Evolutionary conservation across 805 yeast species (phyloP).

Genomic region (Saccharomyces eubayanus): DNA sequence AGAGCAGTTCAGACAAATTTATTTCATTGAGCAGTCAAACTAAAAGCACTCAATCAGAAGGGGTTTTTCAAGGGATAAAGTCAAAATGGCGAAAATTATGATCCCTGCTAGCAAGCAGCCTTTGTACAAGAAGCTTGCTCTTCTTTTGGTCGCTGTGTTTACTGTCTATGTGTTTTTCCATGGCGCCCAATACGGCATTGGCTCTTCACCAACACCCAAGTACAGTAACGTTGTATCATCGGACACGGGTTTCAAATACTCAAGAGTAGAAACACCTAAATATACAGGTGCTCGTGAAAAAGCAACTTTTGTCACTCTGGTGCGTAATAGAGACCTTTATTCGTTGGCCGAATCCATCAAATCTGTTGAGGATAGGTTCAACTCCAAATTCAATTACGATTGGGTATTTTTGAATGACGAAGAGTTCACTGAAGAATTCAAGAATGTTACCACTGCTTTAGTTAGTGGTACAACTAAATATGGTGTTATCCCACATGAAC

Average conservation of each 20-base stretch:
- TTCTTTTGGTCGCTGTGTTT: constrained; percentile 12
- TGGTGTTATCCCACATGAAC: constrained; percentile 73
- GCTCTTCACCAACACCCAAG: neutral
- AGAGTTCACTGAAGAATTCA: constrained; percentile 75
- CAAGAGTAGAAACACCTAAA: constrained; percentile 9
- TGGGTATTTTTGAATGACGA: constrained; percentile 94
- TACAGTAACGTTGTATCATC: neutral
- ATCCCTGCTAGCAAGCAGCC: constrained; percentile 11
- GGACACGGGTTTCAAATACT: constrained; percentile 9
- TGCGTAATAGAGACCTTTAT: constrained; percentile 66
- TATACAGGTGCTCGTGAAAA: constrained; percentile 34
- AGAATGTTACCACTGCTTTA: constrained; percentile 52
- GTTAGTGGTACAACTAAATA: constrained; percentile 71
- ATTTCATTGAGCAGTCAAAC: neutral
- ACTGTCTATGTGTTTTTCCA: constrained; percentile 12
- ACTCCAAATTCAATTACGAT: constrained; percentile 70
- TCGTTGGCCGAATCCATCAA: constrained; percentile 57
- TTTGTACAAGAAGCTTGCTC: constrained; percentile 9
- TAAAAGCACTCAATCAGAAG: neutral
- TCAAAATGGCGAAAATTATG: constrained; percentile 9
- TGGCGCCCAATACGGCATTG: constrained; percentile 6
- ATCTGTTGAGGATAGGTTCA: constrained; percentile 84
- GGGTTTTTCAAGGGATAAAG: neutral
- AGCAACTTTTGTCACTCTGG: constrained; percentile 77
- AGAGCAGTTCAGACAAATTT: neutral